These are phyloP conservation scores for Ophiostoma sp. DNA, from an alignment of 2,329 filamentous ascomycete genomes.

Conservation along the genomic window DNA sequence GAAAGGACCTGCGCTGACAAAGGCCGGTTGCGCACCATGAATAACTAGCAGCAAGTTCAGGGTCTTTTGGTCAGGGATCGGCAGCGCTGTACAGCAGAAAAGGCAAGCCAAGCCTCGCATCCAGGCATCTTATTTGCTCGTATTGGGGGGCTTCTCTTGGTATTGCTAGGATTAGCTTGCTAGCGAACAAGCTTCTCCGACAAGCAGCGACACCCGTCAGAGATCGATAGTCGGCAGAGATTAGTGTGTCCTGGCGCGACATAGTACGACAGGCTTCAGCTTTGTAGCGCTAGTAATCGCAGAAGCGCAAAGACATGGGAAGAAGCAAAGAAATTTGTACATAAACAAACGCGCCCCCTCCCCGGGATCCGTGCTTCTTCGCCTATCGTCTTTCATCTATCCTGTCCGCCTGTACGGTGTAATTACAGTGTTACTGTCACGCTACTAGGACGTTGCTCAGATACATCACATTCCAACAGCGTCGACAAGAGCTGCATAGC, in stretches of 20 bases:
- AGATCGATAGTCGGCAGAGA: neutral
- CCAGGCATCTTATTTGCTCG: neutral
- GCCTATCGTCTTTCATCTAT: neutral
- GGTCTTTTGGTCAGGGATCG: neutral
- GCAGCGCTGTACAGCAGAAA: neutral
- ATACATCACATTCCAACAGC: neutral
- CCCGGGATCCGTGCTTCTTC: neutral
- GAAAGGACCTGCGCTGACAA: neutral
- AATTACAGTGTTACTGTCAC: neutral
- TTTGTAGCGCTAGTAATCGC: neutral
- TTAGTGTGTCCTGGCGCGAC: neutral
- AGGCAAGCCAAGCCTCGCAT: neutral
- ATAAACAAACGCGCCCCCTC: neutral
- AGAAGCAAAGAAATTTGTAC: neutral
- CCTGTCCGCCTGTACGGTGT: neutral
- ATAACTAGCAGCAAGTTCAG: too few relatives aligned
- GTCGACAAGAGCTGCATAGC: neutral
- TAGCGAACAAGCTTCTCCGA: conserved; percentile 4
- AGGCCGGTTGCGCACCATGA: neutral
- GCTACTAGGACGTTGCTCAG: neutral
- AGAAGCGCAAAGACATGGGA: neutral
- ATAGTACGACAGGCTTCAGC: neutral
- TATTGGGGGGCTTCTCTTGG: neutral
- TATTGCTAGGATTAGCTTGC: conserved; percentile 2
- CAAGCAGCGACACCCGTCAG: conserved; percentile 8